Conservation (phyloP, 768 basidiomycete genomes). For the Clitopilus hobsonii region DNA sequence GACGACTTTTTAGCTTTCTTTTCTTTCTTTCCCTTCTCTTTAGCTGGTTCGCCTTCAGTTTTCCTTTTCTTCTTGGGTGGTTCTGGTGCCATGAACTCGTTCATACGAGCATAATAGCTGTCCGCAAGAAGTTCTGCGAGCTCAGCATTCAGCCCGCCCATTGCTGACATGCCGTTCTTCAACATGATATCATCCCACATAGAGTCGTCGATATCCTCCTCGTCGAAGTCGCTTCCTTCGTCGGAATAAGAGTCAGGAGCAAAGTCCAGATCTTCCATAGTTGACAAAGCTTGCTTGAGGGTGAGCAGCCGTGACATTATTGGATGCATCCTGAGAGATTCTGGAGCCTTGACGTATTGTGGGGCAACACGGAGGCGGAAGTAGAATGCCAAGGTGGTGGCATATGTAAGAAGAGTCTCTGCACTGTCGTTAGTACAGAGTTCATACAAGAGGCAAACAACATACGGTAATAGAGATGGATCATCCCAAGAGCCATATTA, state of each 20-base stretch:
- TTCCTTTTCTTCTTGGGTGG: constrained; percentile 3
- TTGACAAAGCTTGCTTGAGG: constrained; percentile 77
- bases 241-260: constrained; percentile 44
- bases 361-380: constrained; percentile 74
- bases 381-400: constrained; percentile 89
- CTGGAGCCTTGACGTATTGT: constrained; percentile 57
- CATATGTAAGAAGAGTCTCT: constrained; percentile 91
- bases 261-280: constrained; percentile 84
- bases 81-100: not conserved
- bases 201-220: constrained; percentile 21
- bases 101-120: constrained; percentile 14
- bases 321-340: constrained; percentile 63
- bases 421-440: not conserved
- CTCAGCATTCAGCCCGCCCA: constrained; percentile 39
- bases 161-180: constrained; percentile 39
- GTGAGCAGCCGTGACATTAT: constrained; percentile 73
- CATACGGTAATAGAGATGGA: constrained; percentile 88
- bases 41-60: not conserved
- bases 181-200: constrained; percentile 30
- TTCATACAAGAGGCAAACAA: not conserved
- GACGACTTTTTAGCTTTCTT: constrained; percentile 3
- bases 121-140: constrained; percentile 56
- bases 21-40: constrained; percentile 10
- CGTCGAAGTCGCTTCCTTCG: constrained; percentile 40
- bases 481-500: constrained; percentile 59